Percentiles rank a stretch among this genome's conserved stretches.
Evolutionary conservation across 192 early-diverging fungal genomes (phyloP).

Genomic region (Coemansia sp.): DNA sequence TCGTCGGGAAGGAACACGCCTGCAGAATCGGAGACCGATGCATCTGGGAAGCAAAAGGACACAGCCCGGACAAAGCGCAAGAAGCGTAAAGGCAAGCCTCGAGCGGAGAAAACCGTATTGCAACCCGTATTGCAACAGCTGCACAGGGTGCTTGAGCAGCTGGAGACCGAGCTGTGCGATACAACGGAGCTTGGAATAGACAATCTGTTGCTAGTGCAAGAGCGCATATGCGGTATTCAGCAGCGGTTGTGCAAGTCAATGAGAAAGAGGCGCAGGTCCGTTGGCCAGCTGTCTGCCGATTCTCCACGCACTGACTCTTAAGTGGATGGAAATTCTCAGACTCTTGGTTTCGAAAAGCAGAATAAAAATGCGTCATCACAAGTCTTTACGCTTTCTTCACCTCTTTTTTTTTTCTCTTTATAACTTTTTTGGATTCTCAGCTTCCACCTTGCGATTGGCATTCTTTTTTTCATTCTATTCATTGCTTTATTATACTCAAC

Average conservation of each 20-base stretch:
- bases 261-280: not conserved
- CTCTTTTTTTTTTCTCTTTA: constrained; percentile 3
- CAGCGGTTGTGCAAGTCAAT: constrained; percentile 26
- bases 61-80: not conserved
- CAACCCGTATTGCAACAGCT: constrained; percentile 9
- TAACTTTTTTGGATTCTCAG: not conserved
- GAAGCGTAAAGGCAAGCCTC: not conserved
- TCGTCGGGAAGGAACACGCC: not conserved
- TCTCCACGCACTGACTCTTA: not conserved
- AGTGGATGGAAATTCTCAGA: no score
- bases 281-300: not conserved
- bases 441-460: not conserved
- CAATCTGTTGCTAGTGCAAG: constrained; percentile 15
- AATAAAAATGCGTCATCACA: constrained; percentile 2
- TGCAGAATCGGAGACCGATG: not conserved
- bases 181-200: not conserved
- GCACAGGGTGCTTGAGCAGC: constrained; percentile 13
- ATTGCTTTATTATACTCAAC: not conserved
- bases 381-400: not conserved
- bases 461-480: constrained; percentile 7
- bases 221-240: constrained; percentile 24
- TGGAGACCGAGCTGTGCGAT: constrained; percentile 12
- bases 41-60: not conserved
- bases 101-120: not conserved
- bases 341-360: no score